Evolutionary conservation across 768 basidiomycete species (phyloP), one percentile per base, ranked within the genome.

Genomic region (Tricholoma saponaceum): DNA sequence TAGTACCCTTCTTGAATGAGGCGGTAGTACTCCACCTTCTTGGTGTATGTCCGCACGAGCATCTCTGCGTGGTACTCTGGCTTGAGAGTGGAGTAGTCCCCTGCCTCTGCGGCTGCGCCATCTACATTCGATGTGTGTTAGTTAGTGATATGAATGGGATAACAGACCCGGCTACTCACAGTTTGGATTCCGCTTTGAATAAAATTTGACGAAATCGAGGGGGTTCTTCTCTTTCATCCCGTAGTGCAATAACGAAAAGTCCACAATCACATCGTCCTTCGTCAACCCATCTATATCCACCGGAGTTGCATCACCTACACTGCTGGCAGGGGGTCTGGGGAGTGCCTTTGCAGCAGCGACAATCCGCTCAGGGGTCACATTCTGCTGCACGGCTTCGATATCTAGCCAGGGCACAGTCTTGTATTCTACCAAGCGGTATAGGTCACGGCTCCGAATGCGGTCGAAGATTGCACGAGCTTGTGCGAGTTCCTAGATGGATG

Each of bases 181-280:
- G 56, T 85, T 69, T 0, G 82, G 82, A 16, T 79, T 75, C 13
- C 76, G 72, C 68, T 92, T 92, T 0, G 84, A 83, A 64, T 91
- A 92, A 65, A 92, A 94, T 66, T 78, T 83, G 54, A 91, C 82
- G 14, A 71, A 77, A 46, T 86, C 79, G 47, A 92, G 65, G 1
- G 92, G 92, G 62, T 89, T 90, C 59, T 74, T 69, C 44, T 83
- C 81, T 60, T 80, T 75, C 83, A 87, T 89, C 3, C 91, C 92
- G 63, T 89, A 87, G 66, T 93, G 92, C 78, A 92, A 77, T n/a
- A 67, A 63, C 1, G 83, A 69, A 13, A 84, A 73, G 51, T 85
- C 81, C 20, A 93, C 87, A 39, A 87, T 81, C 28, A 93, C 75
- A 54, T 90, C 80, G 5, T 76, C 67, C 0, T 72, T 69, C 14